Conservation (phyloP, 2,329 filamentous ascomycete species). For the Diaporthe helianthi region DNA sequence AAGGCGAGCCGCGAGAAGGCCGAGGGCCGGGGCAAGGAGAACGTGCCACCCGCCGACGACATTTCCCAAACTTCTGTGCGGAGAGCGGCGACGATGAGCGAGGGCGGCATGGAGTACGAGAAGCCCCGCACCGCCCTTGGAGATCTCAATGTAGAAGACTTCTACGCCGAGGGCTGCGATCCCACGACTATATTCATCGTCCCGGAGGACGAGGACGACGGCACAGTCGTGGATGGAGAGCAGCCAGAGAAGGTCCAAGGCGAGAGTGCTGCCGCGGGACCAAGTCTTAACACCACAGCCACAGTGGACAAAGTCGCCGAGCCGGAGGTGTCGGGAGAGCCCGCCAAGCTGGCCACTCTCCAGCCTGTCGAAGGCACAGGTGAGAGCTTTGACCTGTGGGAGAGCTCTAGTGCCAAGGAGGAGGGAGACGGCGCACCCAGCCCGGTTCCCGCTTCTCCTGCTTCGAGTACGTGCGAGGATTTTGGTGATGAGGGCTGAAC, state of each 20-base stretch:
- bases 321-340: conserved; percentile 33
- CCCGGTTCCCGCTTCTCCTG: conserved; percentile 30
- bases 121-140: conserved; percentile 70
- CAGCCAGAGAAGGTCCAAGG: conserved; percentile 21
- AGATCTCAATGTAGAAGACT: conserved; percentile 72
- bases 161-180: conserved; percentile 71
- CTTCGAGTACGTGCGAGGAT: conserved; percentile 19
- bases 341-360: conserved; percentile 54
- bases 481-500: conserved; percentile 17
- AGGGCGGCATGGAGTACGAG: conserved; percentile 62
- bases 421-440: conserved; percentile 49
- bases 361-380: conserved; percentile 65
- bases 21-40: conserved; percentile 85
- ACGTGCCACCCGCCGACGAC: conserved; percentile 78
- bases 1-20: conserved; percentile 59
- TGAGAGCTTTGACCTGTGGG: conserved; percentile 73
- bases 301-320: conserved; percentile 30
- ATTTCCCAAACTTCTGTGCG: conserved; percentile 62
- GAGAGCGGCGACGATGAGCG: conserved; percentile 42
- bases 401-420: conserved; percentile 70
- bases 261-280: conserved; percentile 38
- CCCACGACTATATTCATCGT: conserved; percentile 67
- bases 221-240: conserved; percentile 38
- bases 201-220: conserved; percentile 64
- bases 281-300: conserved; percentile 40